Percentiles rank a stretch among this genome's conserved stretches.
Evolutionary conservation across 2,329 filamentous ascomycete genomes (phyloP).

Genomic region (Colletotrichum paranaense): DNA sequence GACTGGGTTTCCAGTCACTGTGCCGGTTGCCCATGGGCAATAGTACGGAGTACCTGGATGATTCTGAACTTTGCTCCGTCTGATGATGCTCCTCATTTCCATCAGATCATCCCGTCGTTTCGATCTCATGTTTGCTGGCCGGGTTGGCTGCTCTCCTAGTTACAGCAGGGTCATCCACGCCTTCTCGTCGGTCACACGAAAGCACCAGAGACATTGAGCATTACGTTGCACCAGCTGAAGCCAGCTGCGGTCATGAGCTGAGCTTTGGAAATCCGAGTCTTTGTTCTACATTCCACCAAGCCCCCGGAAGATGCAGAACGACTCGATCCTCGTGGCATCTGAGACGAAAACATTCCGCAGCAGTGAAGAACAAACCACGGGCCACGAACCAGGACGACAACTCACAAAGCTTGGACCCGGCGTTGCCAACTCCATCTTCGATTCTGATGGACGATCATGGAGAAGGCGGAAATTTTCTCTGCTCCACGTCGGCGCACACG

Average conservation of each 20-base stretch:
- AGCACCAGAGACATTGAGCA: neutral
- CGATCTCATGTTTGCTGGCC: constrained; percentile 11
- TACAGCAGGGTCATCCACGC: neutral
- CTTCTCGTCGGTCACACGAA: neutral
- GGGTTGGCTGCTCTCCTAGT: neutral
- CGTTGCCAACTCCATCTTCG: constrained; percentile 2
- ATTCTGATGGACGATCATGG: constrained; percentile 24
- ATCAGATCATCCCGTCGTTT: constrained; percentile 33
- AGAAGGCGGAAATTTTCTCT: constrained; percentile 18
- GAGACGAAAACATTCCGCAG: constrained; percentile 1
- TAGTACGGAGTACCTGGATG: neutral
- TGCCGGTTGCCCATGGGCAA: neutral
- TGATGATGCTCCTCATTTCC: constrained; percentile 7
- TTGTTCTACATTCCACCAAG: neutral
- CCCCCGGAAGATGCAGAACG: neutral
- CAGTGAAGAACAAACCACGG: neutral
- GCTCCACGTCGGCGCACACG: neutral
- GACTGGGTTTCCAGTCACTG: neutral
- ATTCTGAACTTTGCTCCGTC: constrained; percentile 14
- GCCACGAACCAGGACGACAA: neutral
- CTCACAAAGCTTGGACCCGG: constrained; percentile 6
- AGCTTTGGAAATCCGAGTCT: neutral
- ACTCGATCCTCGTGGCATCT: neutral
- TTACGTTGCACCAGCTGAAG: neutral
- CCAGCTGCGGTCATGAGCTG: no score